These are phyloP conservation scores for Phaeosphaeria sp. DNA, from an alignment of 2,329 filamentous ascomycete species.

Conservation along the genomic window DNA sequence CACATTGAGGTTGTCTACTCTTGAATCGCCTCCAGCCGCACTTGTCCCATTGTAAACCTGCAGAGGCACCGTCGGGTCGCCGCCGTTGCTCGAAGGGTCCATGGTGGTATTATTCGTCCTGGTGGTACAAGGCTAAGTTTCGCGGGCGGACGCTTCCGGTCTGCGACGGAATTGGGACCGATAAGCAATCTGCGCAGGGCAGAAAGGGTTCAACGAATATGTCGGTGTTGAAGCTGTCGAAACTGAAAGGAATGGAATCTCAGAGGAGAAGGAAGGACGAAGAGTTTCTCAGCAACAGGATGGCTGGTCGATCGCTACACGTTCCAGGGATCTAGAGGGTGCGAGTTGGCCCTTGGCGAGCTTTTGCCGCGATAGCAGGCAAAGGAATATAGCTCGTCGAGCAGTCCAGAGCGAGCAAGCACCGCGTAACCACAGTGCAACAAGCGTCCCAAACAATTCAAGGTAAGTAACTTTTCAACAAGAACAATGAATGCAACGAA, in stretches of 20 bases:
- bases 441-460: not conserved
- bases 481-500: not conserved
- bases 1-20: conserved; percentile 77
- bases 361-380: conserved; percentile 15
- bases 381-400: conserved; percentile 18
- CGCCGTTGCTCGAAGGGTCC: conserved; percentile 35
- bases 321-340: conserved; percentile 26
- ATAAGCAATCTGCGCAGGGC: not conserved
- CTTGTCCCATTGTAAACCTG: conserved; percentile 64
- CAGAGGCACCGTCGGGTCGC: conserved; percentile 42
- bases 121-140: conserved; percentile 3
- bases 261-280: conserved; percentile 25
- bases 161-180: not conserved
- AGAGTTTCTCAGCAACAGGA: conserved; percentile 6
- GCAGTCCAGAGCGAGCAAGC: not conserved
- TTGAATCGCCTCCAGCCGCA: conserved; percentile 70
- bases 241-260: conserved; percentile 27
- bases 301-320: conserved; percentile 27
- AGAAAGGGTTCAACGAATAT: not conserved
- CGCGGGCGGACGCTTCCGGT: conserved; percentile 1
- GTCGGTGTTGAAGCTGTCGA: not conserved
- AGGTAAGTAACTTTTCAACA: not conserved
- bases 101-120: conserved; percentile 24
- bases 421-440: not conserved
- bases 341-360: conserved; percentile 28